Evolutionary conservation across 805 yeast species (phyloP), one percentile per base, ranked within the genome.

Genomic region (Ogataea ramenticola): DNA sequence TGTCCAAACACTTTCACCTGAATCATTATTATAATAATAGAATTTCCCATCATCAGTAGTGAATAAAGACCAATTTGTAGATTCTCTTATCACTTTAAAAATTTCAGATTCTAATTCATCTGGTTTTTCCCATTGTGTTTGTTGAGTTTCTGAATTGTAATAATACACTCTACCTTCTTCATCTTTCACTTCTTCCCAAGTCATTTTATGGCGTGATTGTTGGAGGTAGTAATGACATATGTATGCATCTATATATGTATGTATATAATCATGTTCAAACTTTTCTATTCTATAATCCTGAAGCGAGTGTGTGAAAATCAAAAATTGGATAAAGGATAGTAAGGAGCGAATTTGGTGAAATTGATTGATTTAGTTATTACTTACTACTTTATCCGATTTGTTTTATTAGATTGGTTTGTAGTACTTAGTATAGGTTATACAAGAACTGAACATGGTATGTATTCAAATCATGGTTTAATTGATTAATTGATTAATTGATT

Each of bases 71-170:
- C 86, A 82, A 16, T 75, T 77, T 1, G 81, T 71, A 32, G 45
- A 36, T 19, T 66, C 64, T 33, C 65, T 68, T 16, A 80, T 68
- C 22, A 76, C 72, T 63, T 71, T 50, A 44, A 71, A 77, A 10
- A 64, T 43, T n/a, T 62, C 53, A 4, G 71, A 62, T 38, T 53
- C 60, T 21, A 73, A 55, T 42, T 72, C 83, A 16, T 62, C 74
- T 0, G 96, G 96, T 49, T 79, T 78, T 22, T 84, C 86, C 96
- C 96, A 88, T 41, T 81, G 77, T 0, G 96, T 79, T 50, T 79
- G 78, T 40, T 78, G 74, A 0, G 91, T 82, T 24, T 58, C 70
- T 0, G 74, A 43, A 49, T 89, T 79, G 60, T 79, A 86, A 62
- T 83, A 89, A 63, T 89, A 90, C 1, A 68, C 66, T 41, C 81